These are phyloP conservation scores for Phytopythium ostracodes DNA, from an alignment of 352 stramenopile species.

Conservation along the genomic window DNA sequence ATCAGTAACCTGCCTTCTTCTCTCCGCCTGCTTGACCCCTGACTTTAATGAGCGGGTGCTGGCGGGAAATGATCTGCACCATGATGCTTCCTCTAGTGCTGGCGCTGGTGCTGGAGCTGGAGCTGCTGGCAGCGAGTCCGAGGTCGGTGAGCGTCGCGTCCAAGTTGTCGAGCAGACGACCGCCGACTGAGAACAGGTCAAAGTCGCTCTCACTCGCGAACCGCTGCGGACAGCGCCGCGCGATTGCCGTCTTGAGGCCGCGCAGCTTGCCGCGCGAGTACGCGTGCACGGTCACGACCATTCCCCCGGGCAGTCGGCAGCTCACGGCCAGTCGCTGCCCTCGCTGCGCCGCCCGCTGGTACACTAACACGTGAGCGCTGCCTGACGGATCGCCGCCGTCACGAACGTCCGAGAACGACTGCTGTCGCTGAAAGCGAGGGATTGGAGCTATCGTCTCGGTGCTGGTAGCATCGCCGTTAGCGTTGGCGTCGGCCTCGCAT, in stretches of 20 bases:
- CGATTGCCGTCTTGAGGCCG: constrained; percentile 47
- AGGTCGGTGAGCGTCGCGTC: constrained; percentile 20
- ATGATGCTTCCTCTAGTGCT: not conserved
- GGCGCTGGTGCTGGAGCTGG: not conserved
- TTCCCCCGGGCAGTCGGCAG: constrained; percentile 50
- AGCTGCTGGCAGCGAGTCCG: not conserved
- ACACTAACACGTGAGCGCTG: not conserved
- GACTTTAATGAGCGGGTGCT: not conserved
- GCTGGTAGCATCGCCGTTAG: not conserved
- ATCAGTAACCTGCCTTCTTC: too few relatives aligned
- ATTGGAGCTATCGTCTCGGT: not conserved
- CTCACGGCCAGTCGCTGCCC: constrained; percentile 33
- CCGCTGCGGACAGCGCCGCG: constrained; percentile 22
- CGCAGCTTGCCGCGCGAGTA: constrained; percentile 42
- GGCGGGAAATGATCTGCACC: constrained; percentile 5
- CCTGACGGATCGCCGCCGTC: too few relatives aligned
- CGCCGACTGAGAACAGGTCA: constrained; percentile 28
- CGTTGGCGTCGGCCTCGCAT: not conserved
- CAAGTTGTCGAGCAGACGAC: constrained; percentile 16
- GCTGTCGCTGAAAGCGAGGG: not conserved
- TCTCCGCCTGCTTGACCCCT: not conserved
- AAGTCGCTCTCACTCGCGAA: constrained; percentile 35
- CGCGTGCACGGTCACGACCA: constrained; percentile 35
- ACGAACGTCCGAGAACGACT: not conserved
- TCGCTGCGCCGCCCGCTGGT: not conserved